Evolutionary conservation across 2,329 filamentous ascomycete genomes (phyloP), one percentile per base, ranked within the genome.

Genomic region (Penicillium vulpinum): DNA sequence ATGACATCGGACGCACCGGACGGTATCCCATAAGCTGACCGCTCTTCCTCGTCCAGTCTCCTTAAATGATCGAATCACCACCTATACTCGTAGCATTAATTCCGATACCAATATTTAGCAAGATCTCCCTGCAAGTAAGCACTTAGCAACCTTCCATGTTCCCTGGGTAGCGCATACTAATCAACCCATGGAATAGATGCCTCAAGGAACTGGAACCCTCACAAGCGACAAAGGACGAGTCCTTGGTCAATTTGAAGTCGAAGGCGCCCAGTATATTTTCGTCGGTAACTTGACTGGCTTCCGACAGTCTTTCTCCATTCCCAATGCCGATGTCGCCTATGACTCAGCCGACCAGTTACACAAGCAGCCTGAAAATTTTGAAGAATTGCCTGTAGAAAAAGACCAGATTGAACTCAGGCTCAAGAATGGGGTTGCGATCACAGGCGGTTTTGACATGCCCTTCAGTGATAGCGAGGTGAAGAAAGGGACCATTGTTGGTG

Each of bases 181-280:
- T n/a, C 26, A 28, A 39, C n/a, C 10, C 21, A 35, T 35, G n/a
- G 35, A 29, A 29, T 18, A 56, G 40, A 56, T 56, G 54, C 48
- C 54, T 6, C 54, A 46, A 51, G 54, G 54, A 52, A 44, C 48
- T 31, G 54, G 54, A n/a, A 56, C 47, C 33, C 21, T 56, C 21
- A 56, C 54, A 31, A 51, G 54, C 11, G 54, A 56, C 33, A 46
- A 56, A 52, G 54, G 54, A 33, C 54, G 48, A n/a, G 35, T 56
- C 48, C 54, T 56, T 28, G 54, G 54, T n/a, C 54, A 56, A 40
- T 58, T 58, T 22, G 45, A 49, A 40, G 46, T 54, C 5, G 56
- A 58, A 24, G 56, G 51, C 21, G 33, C 44, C 24, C 46, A 55
- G 13, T 58, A 58, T 16, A 44, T 58, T 13, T 58, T 58, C 33